These are phyloP conservation scores for Aspergillus nanangensis DNA, from an alignment of 495 filamentous ascomycete genomes.

Conservation along the genomic window DNA sequence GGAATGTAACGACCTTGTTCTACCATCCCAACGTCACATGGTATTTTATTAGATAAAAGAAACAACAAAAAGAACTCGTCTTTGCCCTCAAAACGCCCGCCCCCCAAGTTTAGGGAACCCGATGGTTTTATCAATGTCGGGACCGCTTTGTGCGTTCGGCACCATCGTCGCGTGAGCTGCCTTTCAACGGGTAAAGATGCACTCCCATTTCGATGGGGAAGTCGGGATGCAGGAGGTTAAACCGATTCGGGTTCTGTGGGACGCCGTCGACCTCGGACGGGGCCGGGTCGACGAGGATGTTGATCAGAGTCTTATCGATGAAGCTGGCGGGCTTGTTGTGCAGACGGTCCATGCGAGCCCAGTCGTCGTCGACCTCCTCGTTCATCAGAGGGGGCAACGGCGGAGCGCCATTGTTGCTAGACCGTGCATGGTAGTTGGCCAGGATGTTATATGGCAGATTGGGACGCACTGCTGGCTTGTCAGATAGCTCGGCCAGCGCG, in stretches of 20 bases:
- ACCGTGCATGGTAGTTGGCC: conserved; percentile 44
- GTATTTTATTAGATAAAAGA: too few species aligned
- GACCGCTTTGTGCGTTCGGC: neutral
- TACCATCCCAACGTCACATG: too few species aligned
- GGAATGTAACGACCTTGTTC: too few species aligned
- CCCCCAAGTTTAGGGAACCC: too few species aligned
- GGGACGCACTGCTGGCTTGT: conserved; percentile 58
- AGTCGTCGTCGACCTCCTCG: conserved; percentile 57
- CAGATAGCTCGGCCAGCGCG: conserved; percentile 59
- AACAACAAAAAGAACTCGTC: too few species aligned
- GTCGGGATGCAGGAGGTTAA: conserved; percentile 37
- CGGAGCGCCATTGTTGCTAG: conserved; percentile 40
- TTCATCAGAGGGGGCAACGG: conserved; percentile 48
- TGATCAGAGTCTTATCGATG: conserved; percentile 35
- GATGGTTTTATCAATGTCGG: too few species aligned
- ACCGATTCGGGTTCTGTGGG: conserved; percentile 30
- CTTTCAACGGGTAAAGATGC: conserved; percentile 28
- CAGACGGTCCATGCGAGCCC: conserved; percentile 51
- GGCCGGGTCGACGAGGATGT: conserved; percentile 29
- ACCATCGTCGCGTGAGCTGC: neutral
- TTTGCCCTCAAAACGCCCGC: too few species aligned
- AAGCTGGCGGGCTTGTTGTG: conserved; percentile 28
- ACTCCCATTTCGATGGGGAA: conserved; percentile 34
- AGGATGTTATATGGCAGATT: conserved; percentile 59
- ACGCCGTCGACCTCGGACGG: conserved; percentile 28